Evolutionary conservation across 2,329 filamentous ascomycete species (phyloP), one percentile per base, ranked within the genome.

Genomic region (Mariannaea elegans): DNA sequence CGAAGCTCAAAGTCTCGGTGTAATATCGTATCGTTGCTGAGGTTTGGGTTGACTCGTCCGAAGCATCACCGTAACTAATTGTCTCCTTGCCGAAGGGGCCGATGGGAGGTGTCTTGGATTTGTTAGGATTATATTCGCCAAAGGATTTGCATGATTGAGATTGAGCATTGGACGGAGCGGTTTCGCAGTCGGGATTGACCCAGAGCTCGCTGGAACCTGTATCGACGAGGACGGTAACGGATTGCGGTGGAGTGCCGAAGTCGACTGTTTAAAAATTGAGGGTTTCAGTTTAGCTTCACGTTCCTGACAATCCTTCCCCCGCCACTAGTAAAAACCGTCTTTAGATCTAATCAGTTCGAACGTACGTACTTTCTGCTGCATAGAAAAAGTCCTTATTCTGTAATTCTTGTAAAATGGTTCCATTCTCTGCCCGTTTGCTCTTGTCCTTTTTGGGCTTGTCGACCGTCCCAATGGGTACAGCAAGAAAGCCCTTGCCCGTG

Each of bases 201-300:
- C 83, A 86, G 7, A 85, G 77, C 68, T 84, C 82, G 62, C 80
- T 80, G 5, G 83, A 85, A 14, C 83, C 83, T 0, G 81, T 84
- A 59, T 84, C 81, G 54, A 84, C 74, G 34, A 83, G 75, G 32
- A 84, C 79, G 10, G 79, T 77, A 32, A 83, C 72, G 10, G 66
- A 72, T 62, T 84, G 81, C 1, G 73, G 69, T 5, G 78, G 76
- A 1, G 73, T 76, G 24, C 81, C 81, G 23, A 83, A 74, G 23
- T 74, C 71, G 38, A 83, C 80, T 82, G 13, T 53, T 19, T 7
- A 7, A 38, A 41, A 34, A n/a, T 41, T 2, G 41, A 23, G 27
- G 10, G 8, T 45, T 32, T 29, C 14, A 46, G 19, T n/a, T 41
- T 47, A 47, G 52, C 18, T n/a, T 45, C 18, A 34, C 31, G 18